phyloP scores from a whole-genome alignment of 1,284 basidiomycete species.

The Ustilago sp. region DNA sequence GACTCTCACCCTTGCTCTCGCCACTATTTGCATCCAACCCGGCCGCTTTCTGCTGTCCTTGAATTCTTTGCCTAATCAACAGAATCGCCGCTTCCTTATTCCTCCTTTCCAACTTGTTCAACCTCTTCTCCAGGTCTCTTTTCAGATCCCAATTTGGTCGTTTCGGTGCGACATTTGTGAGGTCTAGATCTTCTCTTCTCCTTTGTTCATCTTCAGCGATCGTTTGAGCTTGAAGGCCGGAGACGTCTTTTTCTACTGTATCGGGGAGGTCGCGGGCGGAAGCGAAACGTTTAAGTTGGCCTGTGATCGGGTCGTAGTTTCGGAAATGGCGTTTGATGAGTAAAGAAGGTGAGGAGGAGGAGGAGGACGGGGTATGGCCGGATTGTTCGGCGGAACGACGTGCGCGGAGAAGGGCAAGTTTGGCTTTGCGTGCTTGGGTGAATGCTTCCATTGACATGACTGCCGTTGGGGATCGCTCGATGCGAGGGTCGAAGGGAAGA shows the following conservation, averaged over 20 bases:
- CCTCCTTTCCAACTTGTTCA: constrained; percentile 85
- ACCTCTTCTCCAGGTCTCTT: constrained; percentile 89
- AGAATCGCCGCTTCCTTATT: constrained; percentile 92
- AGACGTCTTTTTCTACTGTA: constrained; percentile 87
- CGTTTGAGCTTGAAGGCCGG: constrained; percentile 84
- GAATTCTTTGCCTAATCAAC: constrained; percentile 74
- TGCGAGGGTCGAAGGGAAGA: not conserved
- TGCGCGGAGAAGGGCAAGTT: constrained; percentile 82
- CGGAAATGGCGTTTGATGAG: constrained; percentile 66
- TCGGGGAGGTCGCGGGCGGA: constrained; percentile 77
- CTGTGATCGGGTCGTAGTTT: constrained; percentile 68
- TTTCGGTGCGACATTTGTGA: constrained; percentile 96
- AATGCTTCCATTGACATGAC: constrained; percentile 76
- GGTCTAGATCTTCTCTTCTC: constrained; percentile 86
- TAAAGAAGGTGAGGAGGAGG: constrained; percentile 6
- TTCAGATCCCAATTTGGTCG: constrained; percentile 97
- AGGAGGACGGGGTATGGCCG: constrained; percentile 1
- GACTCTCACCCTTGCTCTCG: constrained; percentile 15
- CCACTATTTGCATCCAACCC: constrained; percentile 19
- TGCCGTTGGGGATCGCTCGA: not conserved
- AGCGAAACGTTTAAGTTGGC: constrained; percentile 68
- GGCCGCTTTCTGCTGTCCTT: constrained; percentile 41
- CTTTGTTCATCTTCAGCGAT: constrained; percentile 86
- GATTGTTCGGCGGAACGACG: constrained; percentile 74
- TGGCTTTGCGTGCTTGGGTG: constrained; percentile 85